Percentiles rank a stretch among this genome's conserved stretches.
Conservation (phyloP, 768 basidiomycete genomes). For the Kwoniella heveanensis region DNA sequence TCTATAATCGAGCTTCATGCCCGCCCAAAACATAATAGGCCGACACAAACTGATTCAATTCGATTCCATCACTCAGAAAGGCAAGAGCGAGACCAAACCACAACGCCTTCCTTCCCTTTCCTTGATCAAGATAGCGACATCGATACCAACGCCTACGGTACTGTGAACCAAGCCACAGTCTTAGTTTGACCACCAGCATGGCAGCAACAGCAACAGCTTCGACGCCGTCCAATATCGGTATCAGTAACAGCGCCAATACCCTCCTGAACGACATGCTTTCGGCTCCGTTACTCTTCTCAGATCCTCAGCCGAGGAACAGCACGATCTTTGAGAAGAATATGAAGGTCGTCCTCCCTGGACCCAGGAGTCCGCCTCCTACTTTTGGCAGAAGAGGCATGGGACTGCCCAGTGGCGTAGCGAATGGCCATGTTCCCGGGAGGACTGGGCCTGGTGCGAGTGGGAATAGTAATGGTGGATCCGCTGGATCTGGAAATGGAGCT, state of each 20-base stretch:
- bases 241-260: not conserved
- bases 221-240: not conserved
- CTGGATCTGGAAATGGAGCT: not conserved
- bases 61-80: no score
- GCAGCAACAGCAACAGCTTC: not conserved
- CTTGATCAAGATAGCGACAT: no score
- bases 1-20: no score
- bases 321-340: constrained; percentile 15
- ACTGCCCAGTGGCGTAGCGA: not conserved
- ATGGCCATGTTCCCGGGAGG: constrained; percentile 1
- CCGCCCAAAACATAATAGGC: no score
- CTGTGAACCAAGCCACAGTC: no score
- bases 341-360: constrained; percentile 29
- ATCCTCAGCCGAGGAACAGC: constrained; percentile 17
- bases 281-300: constrained; percentile 23
- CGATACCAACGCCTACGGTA: no score
- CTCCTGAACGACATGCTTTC: constrained; percentile 28
- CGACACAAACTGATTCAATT: no score
- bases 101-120: not conserved
- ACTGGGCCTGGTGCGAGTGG: not conserved
- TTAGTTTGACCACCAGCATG: not conserved
- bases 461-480: not conserved
- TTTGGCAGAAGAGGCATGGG: not conserved
- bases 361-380: constrained; percentile 27
- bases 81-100: no score